Percentiles rank a stretch among this genome's conserved stretches.
Evolutionary conservation across 441 rosid genomes (phyloP).

Genomic region (Eruca vesicaria): DNA sequence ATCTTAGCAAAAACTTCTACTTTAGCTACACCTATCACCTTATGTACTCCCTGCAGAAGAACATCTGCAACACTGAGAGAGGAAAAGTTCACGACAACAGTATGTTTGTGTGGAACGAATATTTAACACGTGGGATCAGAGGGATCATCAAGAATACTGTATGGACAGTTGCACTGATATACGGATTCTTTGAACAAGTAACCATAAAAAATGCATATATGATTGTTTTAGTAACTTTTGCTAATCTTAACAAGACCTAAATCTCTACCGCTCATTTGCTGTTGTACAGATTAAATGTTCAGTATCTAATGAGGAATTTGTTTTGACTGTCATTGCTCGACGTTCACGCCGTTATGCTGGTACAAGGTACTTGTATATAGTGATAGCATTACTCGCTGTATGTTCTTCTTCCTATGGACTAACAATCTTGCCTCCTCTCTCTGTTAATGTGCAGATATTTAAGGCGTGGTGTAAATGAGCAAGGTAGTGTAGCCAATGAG

Average conservation of each 20-base stretch:
- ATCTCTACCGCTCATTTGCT: not conserved
- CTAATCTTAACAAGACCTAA: not conserved
- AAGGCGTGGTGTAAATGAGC: slow-evolving; percentile 71
- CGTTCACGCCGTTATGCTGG: slow-evolving; percentile 88
- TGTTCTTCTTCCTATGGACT: too few relatives aligned
- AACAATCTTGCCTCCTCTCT: slow-evolving; percentile 14
- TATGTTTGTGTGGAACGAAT: slow-evolving; percentile 78
- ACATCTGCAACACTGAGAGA: slow-evolving; percentile 44
- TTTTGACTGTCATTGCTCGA: slow-evolving; percentile 62
- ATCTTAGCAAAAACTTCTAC: slow-evolving; percentile 79
- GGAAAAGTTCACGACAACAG: slow-evolving; percentile 48
- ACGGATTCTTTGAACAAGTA: slow-evolving; percentile 86
- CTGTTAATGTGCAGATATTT: slow-evolving; percentile 44
- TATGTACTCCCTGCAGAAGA: slow-evolving; percentile 68
- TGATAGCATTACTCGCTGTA: not conserved
- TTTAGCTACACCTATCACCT: slow-evolving; percentile 78
- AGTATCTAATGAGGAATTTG: slow-evolving; percentile 48
- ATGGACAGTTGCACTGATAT: slow-evolving; percentile 75
- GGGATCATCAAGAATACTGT: slow-evolving; percentile 48
- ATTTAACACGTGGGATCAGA: slow-evolving; percentile 57
- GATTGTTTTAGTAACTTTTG: not conserved
- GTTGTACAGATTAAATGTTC: slow-evolving; percentile 54
- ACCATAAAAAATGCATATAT: not conserved
- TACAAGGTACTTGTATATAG: slow-evolving; percentile 51
- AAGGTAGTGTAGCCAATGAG: slow-evolving; percentile 83